Evolutionary conservation across 352 stramenopile genomes (phyloP).

Genomic region (Phytophthora podocarpi): DNA sequence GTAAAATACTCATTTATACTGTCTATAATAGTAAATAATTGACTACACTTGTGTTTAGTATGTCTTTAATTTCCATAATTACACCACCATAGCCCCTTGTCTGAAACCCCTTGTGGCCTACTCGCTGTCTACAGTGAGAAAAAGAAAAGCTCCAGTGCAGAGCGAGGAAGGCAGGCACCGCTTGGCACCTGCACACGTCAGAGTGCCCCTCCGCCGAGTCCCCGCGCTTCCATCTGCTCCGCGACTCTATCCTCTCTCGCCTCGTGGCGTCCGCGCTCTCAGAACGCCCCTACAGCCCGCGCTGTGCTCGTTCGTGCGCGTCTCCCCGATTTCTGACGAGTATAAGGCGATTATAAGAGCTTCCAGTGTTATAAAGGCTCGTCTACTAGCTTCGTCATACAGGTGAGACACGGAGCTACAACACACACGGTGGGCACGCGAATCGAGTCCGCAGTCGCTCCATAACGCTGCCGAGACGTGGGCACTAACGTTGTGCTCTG

Average conservation of each 20-base stretch:
- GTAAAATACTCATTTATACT: too few species aligned
- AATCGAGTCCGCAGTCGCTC: neutral
- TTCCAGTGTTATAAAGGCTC: constrained; percentile 17
- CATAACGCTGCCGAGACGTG: neutral
- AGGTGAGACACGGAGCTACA: constrained; percentile 3
- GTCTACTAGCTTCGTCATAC: neutral
- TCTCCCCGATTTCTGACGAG: constrained; percentile 1
- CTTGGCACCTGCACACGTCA: constrained; percentile 18
- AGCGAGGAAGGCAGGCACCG: constrained; percentile 29
- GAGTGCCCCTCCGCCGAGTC: constrained; percentile 16
- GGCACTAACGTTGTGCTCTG: constrained; percentile 4
- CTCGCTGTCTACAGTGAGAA: constrained; percentile 39
- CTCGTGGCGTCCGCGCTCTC: constrained; percentile 9
- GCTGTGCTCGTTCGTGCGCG: constrained; percentile 15
- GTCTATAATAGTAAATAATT: neutral
- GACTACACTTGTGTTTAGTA: neutral
- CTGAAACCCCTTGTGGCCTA: constrained; percentile 31
- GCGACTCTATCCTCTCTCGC: constrained; percentile 19
- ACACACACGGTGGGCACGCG: neutral
- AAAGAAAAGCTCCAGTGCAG: constrained; percentile 46
- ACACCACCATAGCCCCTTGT: neutral
- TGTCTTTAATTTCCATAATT: neutral
- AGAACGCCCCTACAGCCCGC: constrained; percentile 4
- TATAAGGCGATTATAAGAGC: constrained; percentile 17
- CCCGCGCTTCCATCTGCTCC: constrained; percentile 1